phyloP scores from a whole-genome alignment of 106 monocot genomes.

The Iris macrosiphon region DNA sequence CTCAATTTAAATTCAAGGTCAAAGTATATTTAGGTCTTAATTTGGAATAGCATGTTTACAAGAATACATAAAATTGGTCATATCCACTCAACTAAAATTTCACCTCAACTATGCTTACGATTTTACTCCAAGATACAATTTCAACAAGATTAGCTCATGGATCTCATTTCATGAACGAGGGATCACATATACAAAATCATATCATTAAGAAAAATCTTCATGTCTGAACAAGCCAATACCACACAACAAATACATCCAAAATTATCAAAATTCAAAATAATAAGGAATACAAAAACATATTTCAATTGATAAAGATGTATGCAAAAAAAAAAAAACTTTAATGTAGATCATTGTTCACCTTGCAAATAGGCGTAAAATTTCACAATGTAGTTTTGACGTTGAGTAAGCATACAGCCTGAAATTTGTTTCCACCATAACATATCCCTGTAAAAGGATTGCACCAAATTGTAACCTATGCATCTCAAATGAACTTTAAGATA shows the following conservation, averaged over 20 bases:
- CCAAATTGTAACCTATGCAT: not conserved
- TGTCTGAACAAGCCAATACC: not conserved
- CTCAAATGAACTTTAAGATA: no score
- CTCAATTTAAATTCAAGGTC: no score
- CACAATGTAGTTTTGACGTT: slow-evolving; percentile 86
- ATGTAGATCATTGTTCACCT: slow-evolving; percentile 46
- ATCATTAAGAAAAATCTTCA: no score
- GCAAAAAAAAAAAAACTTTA: not conserved
- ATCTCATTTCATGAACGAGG: not conserved
- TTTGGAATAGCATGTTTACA: no score
- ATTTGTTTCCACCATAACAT: slow-evolving; percentile 98
- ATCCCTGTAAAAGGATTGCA: slow-evolving; percentile 50
- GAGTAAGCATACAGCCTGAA: slow-evolving; percentile 96
- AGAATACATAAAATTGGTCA: no score
- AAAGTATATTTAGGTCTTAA: no score
- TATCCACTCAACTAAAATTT: no score
- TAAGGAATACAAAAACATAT: not conserved
- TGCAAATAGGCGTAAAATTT: slow-evolving; percentile 89
- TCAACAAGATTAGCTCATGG: no score
- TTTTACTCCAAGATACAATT: no score
- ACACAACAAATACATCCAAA: not conserved
- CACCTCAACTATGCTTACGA: no score
- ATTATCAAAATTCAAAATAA: not conserved
- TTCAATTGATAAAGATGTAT: not conserved
- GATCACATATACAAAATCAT: no score